Evolutionary conservation across 208 protist species (phyloP).

Genomic region (Strigomonas culicis): DNA sequence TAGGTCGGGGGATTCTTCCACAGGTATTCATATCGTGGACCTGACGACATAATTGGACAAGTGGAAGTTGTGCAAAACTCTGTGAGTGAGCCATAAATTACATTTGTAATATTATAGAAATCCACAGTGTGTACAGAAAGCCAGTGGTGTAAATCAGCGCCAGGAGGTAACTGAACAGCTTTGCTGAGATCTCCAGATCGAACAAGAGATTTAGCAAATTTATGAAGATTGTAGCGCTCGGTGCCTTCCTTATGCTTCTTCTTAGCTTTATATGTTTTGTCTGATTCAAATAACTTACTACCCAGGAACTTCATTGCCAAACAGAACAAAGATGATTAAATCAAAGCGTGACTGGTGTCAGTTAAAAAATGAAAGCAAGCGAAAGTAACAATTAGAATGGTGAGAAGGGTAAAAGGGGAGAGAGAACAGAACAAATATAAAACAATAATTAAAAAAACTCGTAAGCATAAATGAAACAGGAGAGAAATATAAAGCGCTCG

Average conservation of each 20-base stretch:
- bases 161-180: conserved; percentile 93
- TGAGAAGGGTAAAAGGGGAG: too few species aligned
- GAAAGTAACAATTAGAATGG: too few species aligned
- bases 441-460: too few species aligned
- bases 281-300: conserved; percentile 86
- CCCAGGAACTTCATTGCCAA: conserved; percentile 58
- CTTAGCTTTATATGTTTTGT: conserved; percentile 95
- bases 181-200: conserved; percentile 93
- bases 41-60: conserved; percentile 97
- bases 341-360: too few species aligned
- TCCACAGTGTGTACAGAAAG: conserved; percentile 98
- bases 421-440: too few species aligned
- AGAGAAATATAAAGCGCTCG: too few species aligned
- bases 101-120: conserved; percentile 99
- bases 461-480: too few species aligned
- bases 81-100: conserved; percentile 98
- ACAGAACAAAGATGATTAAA: too few species aligned
- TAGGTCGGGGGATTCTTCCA: conserved; percentile 96
- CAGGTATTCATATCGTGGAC: conserved; percentile 95
- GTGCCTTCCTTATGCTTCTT: conserved; percentile 95
- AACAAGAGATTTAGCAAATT: conserved; percentile 83
- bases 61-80: conserved; percentile 96
- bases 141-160: conserved; percentile 97
- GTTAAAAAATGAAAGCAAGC: too few species aligned
- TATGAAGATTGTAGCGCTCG: conserved; percentile 94